A percentile compares a stretch with the other conserved stretches of the same genome.
Evolutionary conservation across 2,329 filamentous ascomycete genomes (phyloP).

Genomic region (Claviceps quebecensis): DNA sequence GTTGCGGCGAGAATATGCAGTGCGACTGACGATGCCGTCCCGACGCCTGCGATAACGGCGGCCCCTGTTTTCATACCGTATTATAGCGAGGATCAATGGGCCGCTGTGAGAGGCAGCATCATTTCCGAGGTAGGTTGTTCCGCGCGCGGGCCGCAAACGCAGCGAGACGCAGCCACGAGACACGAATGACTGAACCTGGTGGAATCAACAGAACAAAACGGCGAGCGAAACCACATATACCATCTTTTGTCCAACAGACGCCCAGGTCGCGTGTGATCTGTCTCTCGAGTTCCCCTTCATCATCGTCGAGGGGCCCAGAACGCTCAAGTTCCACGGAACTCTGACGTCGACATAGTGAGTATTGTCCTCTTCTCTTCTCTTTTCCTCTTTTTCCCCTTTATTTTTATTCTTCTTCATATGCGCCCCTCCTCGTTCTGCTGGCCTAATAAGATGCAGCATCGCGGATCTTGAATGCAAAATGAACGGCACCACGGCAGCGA

Average conservation of each 20-base stretch:
- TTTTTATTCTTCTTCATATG: no score
- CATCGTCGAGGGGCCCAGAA: constrained; percentile 30
- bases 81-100: constrained; percentile 29
- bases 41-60: constrained; percentile 20
- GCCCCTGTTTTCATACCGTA: constrained; percentile 32
- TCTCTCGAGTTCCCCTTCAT: constrained; percentile 33
- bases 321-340: constrained; percentile 29
- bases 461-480: constrained; percentile 30
- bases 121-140: constrained; percentile 24
- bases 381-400: not conserved
- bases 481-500: constrained; percentile 27
- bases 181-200: not conserved
- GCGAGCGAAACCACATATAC: constrained; percentile 30
- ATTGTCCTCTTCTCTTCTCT: not conserved
- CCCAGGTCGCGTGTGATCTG: constrained; percentile 27
- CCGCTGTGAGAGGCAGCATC: constrained; percentile 30
- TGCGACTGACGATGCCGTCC: constrained; percentile 6
- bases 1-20: not conserved
- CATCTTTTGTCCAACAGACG: constrained; percentile 31
- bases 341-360: constrained; percentile 29
- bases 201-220: constrained; percentile 18
- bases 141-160: no score
- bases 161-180: no score
- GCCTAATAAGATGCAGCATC: constrained; percentile 19
- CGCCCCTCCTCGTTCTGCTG: not conserved